Evolutionary conservation across 2,329 filamentous ascomycete genomes (phyloP).

Genomic region (Cercospora janseana): DNA sequence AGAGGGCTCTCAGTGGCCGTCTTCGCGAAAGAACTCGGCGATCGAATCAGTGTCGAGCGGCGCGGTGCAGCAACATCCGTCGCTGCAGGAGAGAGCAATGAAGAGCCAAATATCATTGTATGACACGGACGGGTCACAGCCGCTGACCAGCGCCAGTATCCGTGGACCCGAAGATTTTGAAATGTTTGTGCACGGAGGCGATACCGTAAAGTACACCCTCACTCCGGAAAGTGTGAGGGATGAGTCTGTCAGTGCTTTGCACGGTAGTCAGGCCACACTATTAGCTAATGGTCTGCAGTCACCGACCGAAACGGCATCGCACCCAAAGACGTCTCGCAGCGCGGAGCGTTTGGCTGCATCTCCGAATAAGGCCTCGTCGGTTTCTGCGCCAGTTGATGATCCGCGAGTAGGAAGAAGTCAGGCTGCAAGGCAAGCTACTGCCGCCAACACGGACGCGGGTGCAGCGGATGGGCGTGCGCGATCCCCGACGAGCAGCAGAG

Average conservation of each 20-base stretch:
- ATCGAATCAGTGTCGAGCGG: constrained; percentile 14
- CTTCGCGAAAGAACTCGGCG: constrained; percentile 16
- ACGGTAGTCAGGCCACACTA: neutral
- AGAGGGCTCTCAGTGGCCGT: constrained; percentile 18
- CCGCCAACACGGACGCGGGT: constrained; percentile 21
- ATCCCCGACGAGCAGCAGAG: constrained; percentile 18
- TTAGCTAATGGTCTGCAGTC: constrained; percentile 17
- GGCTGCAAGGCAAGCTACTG: constrained; percentile 25
- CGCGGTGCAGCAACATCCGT: constrained; percentile 32
- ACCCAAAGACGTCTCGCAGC: constrained; percentile 18
- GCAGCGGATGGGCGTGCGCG: constrained; percentile 8
- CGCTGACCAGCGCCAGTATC: constrained; percentile 36
- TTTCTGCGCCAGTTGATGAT: constrained; percentile 14
- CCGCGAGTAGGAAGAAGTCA: constrained; percentile 26
- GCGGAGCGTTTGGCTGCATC: constrained; percentile 15
- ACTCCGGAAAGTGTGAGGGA: constrained; percentile 50
- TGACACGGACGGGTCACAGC: constrained; percentile 17
- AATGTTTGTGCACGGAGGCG: constrained; percentile 46
- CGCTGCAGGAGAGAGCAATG: constrained; percentile 28
- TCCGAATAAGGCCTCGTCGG: constrained; percentile 16
- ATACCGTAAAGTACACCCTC: constrained; percentile 52
- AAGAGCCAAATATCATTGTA: constrained; percentile 14
- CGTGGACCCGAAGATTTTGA: constrained; percentile 47
- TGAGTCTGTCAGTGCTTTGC: constrained; percentile 40
- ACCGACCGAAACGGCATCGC: constrained; percentile 14